Percentiles rank a stretch among this genome's conserved stretches.
These are phyloP conservation scores for Panus rudis DNA, from an alignment of 768 basidiomycete genomes.

Conservation along the genomic window DNA sequence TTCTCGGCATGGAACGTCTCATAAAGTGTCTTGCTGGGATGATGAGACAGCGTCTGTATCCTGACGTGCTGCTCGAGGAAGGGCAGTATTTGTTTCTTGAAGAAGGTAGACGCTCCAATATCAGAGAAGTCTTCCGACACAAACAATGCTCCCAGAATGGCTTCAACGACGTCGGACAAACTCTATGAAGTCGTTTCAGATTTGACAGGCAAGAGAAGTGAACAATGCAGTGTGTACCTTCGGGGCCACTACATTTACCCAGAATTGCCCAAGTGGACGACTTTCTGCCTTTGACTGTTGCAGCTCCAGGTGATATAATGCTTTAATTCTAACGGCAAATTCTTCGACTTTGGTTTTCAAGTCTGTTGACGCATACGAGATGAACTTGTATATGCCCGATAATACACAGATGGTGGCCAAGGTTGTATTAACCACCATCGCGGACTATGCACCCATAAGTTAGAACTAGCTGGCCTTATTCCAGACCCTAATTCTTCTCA, in stretches of 20 bases:
- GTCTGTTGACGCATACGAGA: conserved; percentile 50
- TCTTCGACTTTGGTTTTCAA: conserved; percentile 43
- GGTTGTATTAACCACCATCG: conserved; percentile 80
- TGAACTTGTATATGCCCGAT: conserved; percentile 54
- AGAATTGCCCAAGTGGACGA: conserved; percentile 60
- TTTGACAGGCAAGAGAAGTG: too few relatives aligned
- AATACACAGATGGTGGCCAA: conserved; percentile 72
- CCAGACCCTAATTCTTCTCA: conserved; percentile 15
- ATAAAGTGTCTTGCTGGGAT: conserved; percentile 70
- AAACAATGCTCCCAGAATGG: conserved; percentile 72
- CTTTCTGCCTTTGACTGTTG: conserved; percentile 39
- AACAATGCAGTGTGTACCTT: conserved; percentile 41
- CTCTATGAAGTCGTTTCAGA: conserved; percentile 35
- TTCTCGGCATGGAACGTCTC: conserved; percentile 68
- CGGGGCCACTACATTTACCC: conserved; percentile 70
- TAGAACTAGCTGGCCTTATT: background rate
- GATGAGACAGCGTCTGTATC: conserved; percentile 63
- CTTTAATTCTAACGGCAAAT: conserved; percentile 45
- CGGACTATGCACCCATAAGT: conserved; percentile 42
- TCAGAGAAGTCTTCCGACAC: conserved; percentile 67
- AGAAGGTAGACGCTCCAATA: conserved; percentile 55
- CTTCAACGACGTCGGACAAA: conserved; percentile 76
- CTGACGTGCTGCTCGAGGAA: conserved; percentile 76
- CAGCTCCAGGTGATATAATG: conserved; percentile 41
- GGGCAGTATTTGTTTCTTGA: conserved; percentile 60